Base-by-base conservation (phyloP, 768 basidiomycete species). In the Termitomyces titanicus region DNA sequence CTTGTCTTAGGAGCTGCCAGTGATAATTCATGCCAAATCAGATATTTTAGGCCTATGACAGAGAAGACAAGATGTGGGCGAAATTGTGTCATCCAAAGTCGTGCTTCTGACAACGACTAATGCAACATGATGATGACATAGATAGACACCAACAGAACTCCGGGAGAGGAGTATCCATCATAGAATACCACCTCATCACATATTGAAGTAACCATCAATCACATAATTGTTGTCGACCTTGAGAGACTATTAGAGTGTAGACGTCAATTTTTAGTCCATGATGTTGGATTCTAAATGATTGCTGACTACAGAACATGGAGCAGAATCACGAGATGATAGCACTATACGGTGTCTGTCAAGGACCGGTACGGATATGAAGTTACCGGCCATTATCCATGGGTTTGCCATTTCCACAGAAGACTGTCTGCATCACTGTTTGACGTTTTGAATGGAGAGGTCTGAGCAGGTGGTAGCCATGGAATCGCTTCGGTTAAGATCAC, bases 401-500 rank as follows among this genome's bases (percentile, higher is more conserved):
- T n/a, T n/a, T n/a, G n/a, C n/a, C n/a, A n/a, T n/a, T n/a, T n/a
- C n/a, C n/a, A n/a, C n/a, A 33, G 27, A 9, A 42, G 11, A 22
- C 48, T 39, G n/a, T 7, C n/a, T 42, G 29, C 9, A 35, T 53
- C 53, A 47, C 31, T 47, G 33, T 25, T 54, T 42, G 33, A 51
- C 34, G 34, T 18, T 38, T 33, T 51, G 47, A 13, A 40, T 33
- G 13, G 62, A 56, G 33, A 59, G 37, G 24, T 18, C 48, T 34
- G 60, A 53, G 47, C 25, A 33, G 20, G 45, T 35, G 10, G 57
- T 53, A 35, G 51, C 39, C 20, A 48, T 31, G 34, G 61, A 58
- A 15, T 29, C 31, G 20, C 48, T 59, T 44, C 55, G 44, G 13
- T 44, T 49, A 24, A 63, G 54, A 33, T 54, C 38, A 20, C 25